A percentile compares a stretch with the other conserved stretches of the same genome.
These are phyloP conservation scores for Penicillium sp. DNA, from an alignment of 2,329 filamentous ascomycete species.

Conservation along the genomic window DNA sequence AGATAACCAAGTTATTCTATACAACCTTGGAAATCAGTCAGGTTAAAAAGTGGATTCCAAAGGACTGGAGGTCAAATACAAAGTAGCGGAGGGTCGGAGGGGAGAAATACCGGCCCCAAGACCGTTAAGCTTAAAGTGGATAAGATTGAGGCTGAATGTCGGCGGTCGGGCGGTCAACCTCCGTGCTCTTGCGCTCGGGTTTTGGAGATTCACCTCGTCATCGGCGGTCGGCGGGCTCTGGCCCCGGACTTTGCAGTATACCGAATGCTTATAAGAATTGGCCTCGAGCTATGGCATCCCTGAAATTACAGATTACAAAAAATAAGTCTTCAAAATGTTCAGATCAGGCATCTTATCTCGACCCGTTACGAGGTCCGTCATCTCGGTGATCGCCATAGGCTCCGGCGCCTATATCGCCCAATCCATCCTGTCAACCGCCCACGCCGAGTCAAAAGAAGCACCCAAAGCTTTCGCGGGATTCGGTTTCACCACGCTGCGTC, in stretches of 20 bases:
- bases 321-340: neutral
- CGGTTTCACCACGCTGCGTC: constrained; percentile 50
- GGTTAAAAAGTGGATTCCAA: too few relatives aligned
- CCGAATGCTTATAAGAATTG: neutral
- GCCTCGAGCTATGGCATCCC: too few relatives aligned
- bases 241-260: neutral
- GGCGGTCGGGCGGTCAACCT: neutral
- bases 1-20: too few relatives aligned
- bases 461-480: constrained; percentile 8
- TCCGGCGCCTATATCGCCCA: constrained; percentile 4
- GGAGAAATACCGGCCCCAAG: neutral
- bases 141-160: neutral
- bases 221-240: neutral
- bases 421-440: constrained; percentile 2
- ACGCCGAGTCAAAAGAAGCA: constrained; percentile 11
- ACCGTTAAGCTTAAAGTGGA: neutral
- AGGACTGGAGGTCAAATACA: too few relatives aligned
- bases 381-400: neutral
- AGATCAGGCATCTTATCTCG: neutral
- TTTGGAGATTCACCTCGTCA: neutral
- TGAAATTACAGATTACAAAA: neutral
- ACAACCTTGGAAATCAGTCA: too few relatives aligned
- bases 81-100: too few relatives aligned
- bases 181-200: neutral
- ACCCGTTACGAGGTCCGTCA: neutral